phyloP scores from a whole-genome alignment of 352 stramenopile genomes.

The Phytophthora podocarpi region DNA sequence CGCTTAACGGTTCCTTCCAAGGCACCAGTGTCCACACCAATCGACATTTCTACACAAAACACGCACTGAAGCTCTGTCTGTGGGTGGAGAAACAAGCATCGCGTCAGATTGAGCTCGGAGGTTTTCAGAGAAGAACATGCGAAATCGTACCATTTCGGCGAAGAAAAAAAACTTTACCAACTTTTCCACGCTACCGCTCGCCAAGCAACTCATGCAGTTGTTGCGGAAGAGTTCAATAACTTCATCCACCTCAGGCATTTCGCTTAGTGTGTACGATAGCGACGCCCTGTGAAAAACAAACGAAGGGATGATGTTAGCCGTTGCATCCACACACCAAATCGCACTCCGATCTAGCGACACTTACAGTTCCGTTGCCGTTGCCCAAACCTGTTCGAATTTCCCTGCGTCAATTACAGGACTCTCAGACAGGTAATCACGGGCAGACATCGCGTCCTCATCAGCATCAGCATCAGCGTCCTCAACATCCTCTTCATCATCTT shows the following conservation, averaged over 20 bases:
- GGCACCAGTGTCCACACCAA: conserved; percentile 56
- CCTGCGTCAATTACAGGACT: conserved; percentile 67
- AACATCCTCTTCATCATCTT: conserved; percentile 45
- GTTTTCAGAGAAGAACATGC: neutral
- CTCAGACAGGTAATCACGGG: conserved; percentile 69
- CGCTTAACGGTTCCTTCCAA: conserved; percentile 77
- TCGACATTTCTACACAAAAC: conserved; percentile 84
- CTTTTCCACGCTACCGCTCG: conserved; percentile 70
- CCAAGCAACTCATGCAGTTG: conserved; percentile 79
- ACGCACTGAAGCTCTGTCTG: conserved; percentile 78
- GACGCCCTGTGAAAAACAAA: conserved; percentile 44
- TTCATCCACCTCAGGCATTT: conserved; percentile 71
- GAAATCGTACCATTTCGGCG: conserved; percentile 70
- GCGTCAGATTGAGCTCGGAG: conserved; percentile 4
- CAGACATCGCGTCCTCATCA: conserved; percentile 61
- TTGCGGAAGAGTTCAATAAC: conserved; percentile 77
- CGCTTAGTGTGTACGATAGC: conserved; percentile 52
- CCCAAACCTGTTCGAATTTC: conserved; percentile 86
- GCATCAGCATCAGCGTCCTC: conserved; percentile 41
- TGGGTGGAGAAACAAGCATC: neutral
- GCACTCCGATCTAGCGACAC: conserved; percentile 16
- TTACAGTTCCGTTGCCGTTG: conserved; percentile 73
- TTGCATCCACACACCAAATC: neutral
- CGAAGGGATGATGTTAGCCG: conserved; percentile 7
- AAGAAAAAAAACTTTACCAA: conserved; percentile 91